These are phyloP conservation scores for Theileria luwenshuni DNA, from an alignment of 169 alveolate species.

Conservation along the genomic window DNA sequence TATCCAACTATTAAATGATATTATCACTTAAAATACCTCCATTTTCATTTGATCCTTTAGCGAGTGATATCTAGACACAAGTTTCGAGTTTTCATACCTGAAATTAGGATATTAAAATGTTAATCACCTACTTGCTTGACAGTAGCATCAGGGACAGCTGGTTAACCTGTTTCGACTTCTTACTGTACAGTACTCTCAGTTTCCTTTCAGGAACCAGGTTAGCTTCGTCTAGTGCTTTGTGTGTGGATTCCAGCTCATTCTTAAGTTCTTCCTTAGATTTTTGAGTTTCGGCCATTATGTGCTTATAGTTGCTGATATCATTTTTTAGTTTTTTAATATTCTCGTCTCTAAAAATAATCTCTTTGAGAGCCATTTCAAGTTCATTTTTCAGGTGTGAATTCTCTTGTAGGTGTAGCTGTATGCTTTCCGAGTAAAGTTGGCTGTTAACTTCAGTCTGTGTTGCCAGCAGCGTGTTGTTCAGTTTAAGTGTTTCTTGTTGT, in stretches of 20 bases:
- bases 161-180: conserved; percentile 26
- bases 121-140: conserved; percentile 18
- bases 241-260: conserved; percentile 10
- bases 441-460: conserved; percentile 50
- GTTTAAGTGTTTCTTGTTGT: conserved; percentile 51
- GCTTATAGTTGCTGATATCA: conserved; percentile 9
- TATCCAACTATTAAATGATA: conserved; percentile 17
- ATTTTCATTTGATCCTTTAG: conserved; percentile 44
- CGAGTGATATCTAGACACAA: conserved; percentile 40
- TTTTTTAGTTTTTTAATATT: conserved; percentile 6
- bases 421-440: conserved; percentile 59
- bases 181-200: conserved; percentile 23
- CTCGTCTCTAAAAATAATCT: conserved; percentile 27
- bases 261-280: conserved; percentile 11
- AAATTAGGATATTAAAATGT: too few species aligned
- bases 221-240: conserved; percentile 29
- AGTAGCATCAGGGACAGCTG: conserved; percentile 18
- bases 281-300: conserved; percentile 3
- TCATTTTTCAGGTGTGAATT: conserved; percentile 41
- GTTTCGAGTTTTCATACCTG: conserved; percentile 46
- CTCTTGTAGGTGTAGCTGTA: conserved; percentile 47
- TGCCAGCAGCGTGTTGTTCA: conserved; percentile 55
- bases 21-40: conserved; percentile 30
- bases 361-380: conserved; percentile 50
- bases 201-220: conserved; percentile 29